These are phyloP conservation scores for Neofusicoccum ribis DNA, from an alignment of 2,329 filamentous ascomycete species.

Conservation along the genomic window DNA sequence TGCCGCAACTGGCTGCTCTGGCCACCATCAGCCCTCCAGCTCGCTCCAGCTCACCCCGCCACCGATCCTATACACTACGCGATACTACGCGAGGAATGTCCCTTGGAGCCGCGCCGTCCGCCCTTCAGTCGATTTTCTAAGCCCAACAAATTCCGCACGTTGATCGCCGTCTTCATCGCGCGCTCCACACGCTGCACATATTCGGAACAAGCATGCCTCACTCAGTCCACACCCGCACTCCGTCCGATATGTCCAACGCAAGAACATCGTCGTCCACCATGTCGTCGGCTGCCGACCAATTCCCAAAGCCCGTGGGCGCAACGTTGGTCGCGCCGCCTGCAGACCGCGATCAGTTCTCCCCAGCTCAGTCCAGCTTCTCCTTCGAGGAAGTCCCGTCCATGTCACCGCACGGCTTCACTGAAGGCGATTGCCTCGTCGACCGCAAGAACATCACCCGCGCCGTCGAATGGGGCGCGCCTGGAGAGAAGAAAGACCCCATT, in stretches of 20 bases:
- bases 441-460: slow-evolving; percentile 23
- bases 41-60: not conserved
- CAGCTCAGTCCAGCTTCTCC: slow-evolving; percentile 39
- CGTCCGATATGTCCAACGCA: slow-evolving; percentile 36
- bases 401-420: slow-evolving; percentile 27
- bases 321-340: slow-evolving; percentile 33
- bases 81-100: slow-evolving; percentile 3
- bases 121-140: not conserved
- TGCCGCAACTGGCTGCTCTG: slow-evolving; percentile 2
- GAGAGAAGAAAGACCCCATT: slow-evolving; percentile 24
- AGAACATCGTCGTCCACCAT: slow-evolving; percentile 32
- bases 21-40: not conserved
- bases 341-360: slow-evolving; percentile 32
- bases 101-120: not conserved
- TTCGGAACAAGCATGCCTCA: slow-evolving; percentile 34
- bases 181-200: slow-evolving; percentile 2
- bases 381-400: slow-evolving; percentile 35
- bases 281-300: slow-evolving; percentile 33
- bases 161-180: not conserved
- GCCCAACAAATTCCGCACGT: slow-evolving; percentile 7
- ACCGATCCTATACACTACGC: not conserved
- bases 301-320: slow-evolving; percentile 37
- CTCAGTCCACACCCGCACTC: slow-evolving; percentile 34
- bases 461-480: slow-evolving; percentile 26
- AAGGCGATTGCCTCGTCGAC: slow-evolving; percentile 22